A percentile compares a stretch with the other conserved stretches of the same genome.
phyloP scores from a whole-genome alignment of 1,284 basidiomycete genomes.

The Boletus chippewaensis region DNA sequence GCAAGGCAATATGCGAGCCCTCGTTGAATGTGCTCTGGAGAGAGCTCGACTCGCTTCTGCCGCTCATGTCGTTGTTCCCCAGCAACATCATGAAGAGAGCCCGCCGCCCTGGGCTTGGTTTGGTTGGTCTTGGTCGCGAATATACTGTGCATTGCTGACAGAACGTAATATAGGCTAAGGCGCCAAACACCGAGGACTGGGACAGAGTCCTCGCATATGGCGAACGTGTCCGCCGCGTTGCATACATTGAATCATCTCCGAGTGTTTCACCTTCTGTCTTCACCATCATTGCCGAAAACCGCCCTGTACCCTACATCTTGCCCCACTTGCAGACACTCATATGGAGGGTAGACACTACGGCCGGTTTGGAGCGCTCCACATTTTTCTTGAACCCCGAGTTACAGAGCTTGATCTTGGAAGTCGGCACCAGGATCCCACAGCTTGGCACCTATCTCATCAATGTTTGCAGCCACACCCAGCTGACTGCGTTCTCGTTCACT shows the following conservation, averaged over 20 bases:
- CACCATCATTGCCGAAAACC: conserved; percentile 53
- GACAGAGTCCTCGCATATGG: conserved; percentile 55
- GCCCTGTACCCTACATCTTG: conserved; percentile 56
- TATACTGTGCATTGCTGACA: conserved; percentile 9
- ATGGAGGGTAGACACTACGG: conserved; percentile 63
- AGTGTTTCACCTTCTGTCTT: conserved; percentile 60
- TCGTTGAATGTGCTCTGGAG: conserved; percentile 67
- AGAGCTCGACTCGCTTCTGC: conserved; percentile 68
- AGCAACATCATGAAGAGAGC: conserved; percentile 57
- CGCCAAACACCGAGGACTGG: conserved; percentile 63
- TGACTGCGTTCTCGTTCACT: conserved; percentile 60
- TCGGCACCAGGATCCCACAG: conserved; percentile 49
- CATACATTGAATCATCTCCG: conserved; percentile 61
- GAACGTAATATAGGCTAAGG: conserved; percentile 41
- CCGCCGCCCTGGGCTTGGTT: conserved; percentile 62
- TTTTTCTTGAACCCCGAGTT: conserved; percentile 60
- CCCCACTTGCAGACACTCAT: conserved; percentile 60
- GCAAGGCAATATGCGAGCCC: conserved; percentile 63
- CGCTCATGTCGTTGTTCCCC: conserved; percentile 65
- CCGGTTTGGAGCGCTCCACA: conserved; percentile 54
- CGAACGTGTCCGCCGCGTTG: conserved; percentile 56
- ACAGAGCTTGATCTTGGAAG: conserved; percentile 53
- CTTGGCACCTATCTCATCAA: conserved; percentile 56
- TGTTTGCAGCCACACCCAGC: conserved; percentile 51
- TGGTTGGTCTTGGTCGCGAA: conserved; percentile 45